phyloP scores from a whole-genome alignment of 768 basidiomycete genomes.

The Tulasnella sp. region DNA sequence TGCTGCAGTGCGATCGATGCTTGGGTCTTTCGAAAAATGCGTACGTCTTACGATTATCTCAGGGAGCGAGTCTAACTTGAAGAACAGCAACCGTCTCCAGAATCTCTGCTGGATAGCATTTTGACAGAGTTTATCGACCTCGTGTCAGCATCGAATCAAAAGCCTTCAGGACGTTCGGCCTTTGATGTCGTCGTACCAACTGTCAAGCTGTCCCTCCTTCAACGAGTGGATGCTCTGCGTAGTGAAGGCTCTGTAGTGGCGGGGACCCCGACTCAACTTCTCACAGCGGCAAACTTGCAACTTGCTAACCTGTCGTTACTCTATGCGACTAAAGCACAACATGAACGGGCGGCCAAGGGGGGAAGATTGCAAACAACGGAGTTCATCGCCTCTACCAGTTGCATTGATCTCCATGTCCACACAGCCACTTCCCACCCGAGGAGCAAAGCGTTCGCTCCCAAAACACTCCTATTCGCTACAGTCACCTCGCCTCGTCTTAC shows the following conservation, averaged over 20 bases:
- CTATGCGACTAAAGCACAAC: background rate
- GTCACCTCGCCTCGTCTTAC: background rate
- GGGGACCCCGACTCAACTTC: constrained; percentile 4
- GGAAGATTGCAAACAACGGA: background rate
- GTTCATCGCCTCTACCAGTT: background rate
- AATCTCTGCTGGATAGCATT: background rate
- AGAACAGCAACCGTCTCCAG: background rate
- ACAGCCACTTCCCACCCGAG: constrained; percentile 8
- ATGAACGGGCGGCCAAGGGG: background rate
- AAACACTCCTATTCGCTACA: background rate
- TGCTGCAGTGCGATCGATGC: background rate
- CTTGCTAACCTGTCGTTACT: background rate
- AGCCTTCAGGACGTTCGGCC: background rate
- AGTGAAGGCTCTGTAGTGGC: background rate
- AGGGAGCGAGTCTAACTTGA: background rate
- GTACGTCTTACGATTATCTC: background rate
- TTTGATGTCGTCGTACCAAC: background rate
- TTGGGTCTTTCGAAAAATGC: constrained; percentile 2
- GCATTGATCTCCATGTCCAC: constrained; percentile 1
- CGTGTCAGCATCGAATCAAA: background rate
- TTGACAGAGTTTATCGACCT: background rate
- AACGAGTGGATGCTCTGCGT: background rate
- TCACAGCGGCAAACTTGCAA: background rate
- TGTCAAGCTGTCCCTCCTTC: background rate
- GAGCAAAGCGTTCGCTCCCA: constrained; percentile 1